Evolutionary conservation across 306 rosid genomes (phyloP).

Genomic region (Cajanus cajan): DNA sequence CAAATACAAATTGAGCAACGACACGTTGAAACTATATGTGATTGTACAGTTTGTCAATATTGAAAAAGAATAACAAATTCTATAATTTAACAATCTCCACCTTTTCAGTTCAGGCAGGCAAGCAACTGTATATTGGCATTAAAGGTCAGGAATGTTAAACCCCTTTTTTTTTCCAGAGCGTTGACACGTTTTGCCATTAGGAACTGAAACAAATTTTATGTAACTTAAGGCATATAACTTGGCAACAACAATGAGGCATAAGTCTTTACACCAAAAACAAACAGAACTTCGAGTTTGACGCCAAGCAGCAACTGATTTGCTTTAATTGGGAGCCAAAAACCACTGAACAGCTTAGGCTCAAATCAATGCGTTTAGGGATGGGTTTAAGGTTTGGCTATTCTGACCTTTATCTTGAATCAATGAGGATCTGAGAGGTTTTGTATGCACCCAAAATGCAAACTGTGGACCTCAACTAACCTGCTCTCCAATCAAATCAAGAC

Average conservation of each 20-base stretch:
- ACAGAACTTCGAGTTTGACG: conserved; percentile 35
- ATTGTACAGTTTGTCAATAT: conserved; percentile 37
- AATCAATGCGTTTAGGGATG: conserved; percentile 17
- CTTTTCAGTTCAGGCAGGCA: conserved; percentile 37
- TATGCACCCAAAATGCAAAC: conserved; percentile 24
- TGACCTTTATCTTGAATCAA: conserved; percentile 29
- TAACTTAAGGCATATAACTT: conserved; percentile 25
- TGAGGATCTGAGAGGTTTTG: conserved; percentile 36
- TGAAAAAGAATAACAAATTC: conserved; percentile 48
- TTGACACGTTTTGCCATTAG: conserved; percentile 7
- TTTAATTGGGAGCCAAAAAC: conserved; percentile 43
- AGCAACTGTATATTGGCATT: conserved; percentile 31
- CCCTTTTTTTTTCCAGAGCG: conserved; percentile 20
- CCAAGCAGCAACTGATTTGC: conserved; percentile 41
- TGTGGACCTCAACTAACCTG: conserved; percentile 67
- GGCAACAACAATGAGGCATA: conserved; percentile 46
- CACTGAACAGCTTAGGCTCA: conserved; percentile 35
- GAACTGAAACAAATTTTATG: conserved; percentile 26
- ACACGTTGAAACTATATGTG: conserved; percentile 20
- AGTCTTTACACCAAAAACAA: conserved; percentile 39
- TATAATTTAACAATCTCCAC: conserved; percentile 36
- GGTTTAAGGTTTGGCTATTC: conserved; percentile 28
- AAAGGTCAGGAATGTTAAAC: conserved; percentile 28
- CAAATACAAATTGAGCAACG: conserved; percentile 33
- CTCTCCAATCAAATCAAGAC: conserved; percentile 97